phyloP scores from a whole-genome alignment of 148 eudicot genomes.

The Diospyros kaki region DNA sequence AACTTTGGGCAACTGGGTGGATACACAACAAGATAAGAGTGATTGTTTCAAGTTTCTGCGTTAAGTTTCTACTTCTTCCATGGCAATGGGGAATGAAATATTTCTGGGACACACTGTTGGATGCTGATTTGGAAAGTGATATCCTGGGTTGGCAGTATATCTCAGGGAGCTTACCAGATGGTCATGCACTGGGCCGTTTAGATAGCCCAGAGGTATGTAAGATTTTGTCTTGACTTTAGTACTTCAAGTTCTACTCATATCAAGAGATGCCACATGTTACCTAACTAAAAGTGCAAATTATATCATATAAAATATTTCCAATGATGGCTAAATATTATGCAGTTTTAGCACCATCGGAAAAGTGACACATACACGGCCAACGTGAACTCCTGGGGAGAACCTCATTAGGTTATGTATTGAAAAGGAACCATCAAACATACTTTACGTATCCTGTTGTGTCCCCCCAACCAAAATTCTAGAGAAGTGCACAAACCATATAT shows the following conservation, averaged over 20 bases:
- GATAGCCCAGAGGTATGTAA: conserved; percentile 81
- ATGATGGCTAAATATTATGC: neutral
- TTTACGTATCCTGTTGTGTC: neutral
- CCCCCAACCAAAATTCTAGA: too few species aligned
- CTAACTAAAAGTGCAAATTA: neutral
- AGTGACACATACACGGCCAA: neutral
- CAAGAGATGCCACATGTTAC: neutral
- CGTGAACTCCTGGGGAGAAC: too few species aligned
- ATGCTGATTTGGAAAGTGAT: conserved; percentile 94
- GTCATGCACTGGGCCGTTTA: conserved; percentile 80
- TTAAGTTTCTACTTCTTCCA: conserved; percentile 78
- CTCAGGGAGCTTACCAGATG: conserved; percentile 95
- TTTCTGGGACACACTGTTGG: conserved; percentile 96
- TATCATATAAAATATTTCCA: neutral
- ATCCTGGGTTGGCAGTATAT: conserved; percentile 99
- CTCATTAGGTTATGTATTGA: neutral
- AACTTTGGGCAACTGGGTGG: conserved; percentile 99
- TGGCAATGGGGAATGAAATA: conserved; percentile 99
- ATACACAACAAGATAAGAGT: conserved; percentile 82
- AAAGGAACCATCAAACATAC: neutral
- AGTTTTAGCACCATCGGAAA: neutral
- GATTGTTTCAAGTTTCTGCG: conserved; percentile 83
- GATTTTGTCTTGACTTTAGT: neutral
- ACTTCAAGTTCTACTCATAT: neutral
- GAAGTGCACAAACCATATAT: too few species aligned